These are phyloP conservation scores for Hyaloscypha variabilis DNA, from an alignment of 495 filamentous ascomycete genomes.

Conservation along the genomic window DNA sequence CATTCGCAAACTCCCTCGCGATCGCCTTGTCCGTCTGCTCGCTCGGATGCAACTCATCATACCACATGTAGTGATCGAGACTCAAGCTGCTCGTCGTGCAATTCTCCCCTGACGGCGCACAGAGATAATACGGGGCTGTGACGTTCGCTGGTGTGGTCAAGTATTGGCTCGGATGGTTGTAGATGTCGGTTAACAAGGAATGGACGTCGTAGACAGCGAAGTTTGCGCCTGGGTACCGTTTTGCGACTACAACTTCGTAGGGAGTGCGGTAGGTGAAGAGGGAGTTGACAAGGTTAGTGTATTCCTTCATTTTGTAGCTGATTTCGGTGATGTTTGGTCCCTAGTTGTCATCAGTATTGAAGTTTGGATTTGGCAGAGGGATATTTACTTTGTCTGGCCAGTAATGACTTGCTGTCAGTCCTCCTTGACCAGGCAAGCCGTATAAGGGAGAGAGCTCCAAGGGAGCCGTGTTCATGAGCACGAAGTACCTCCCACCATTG, in stretches of 20 bases:
- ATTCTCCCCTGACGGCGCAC: constrained; percentile 39
- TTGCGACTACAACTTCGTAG: constrained; percentile 51
- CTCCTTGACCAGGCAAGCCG: constrained; percentile 50
- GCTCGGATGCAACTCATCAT: constrained; percentile 71
- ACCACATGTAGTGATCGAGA: constrained; percentile 48
- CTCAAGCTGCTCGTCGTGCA: constrained; percentile 31
- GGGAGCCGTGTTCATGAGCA: constrained; percentile 66
- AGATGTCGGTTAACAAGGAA: constrained; percentile 63
- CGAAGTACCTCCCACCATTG: constrained; percentile 68
- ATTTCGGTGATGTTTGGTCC: constrained; percentile 56
- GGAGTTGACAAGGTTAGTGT: constrained; percentile 60
- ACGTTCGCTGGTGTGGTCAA: constrained; percentile 66
- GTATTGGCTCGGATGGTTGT: constrained; percentile 57
- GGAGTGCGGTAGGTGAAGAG: constrained; percentile 64
- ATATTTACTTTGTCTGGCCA: constrained; percentile 56
- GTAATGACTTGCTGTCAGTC: constrained; percentile 52
- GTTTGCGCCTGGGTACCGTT: constrained; percentile 59
- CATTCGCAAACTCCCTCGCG: constrained; percentile 61
- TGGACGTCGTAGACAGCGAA: constrained; percentile 69
- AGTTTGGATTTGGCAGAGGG: background rate
- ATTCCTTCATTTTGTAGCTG: constrained; percentile 61
- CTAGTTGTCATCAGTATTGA: constrained; percentile 32
- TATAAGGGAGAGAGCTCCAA: constrained; percentile 66
- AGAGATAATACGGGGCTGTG: constrained; percentile 57
- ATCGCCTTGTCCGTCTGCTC: constrained; percentile 57